Base-by-base conservation (phyloP, 2,329 filamentous ascomycete species). In the Fusarium acutatum region DNA sequence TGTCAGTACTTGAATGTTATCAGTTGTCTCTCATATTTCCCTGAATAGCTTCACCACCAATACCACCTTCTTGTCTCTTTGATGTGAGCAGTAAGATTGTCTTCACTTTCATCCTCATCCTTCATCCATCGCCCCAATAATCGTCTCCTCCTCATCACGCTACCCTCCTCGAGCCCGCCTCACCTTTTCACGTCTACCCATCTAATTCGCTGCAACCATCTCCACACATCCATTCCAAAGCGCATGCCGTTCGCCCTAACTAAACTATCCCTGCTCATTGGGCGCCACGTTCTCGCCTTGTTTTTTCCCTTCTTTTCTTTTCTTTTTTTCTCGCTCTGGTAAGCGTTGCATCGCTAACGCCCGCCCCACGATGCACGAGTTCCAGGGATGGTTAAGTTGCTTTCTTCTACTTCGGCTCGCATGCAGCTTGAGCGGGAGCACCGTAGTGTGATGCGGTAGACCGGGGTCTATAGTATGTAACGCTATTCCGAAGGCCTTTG, bases 171-270 rank as follows among this genome's bases (percentile, higher is more conserved):
- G 32, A 72, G 47, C 61, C 57, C 73, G 73, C 69, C 75, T 75
- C 72, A 69, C 70, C 64, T 71, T 75, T 70, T 28, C 11, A 50
- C 10, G 7, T 12, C 30, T 37, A 38, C 30, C 18, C 38, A 28
- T 53, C 14, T 68, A 52, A 71, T 75, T 76, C 43, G 72, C 43
- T 34, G 18, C 47, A 41, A 35, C 38, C 38, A 54, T 70, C 70
- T 60, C 71, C 71, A 67, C 71, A 62, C 67, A 67, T 53, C 62
- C 62, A 61, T 72, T 69, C 61, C 69, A 62, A 49, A 59, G 41
- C 44, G 54, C 63, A 76, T 78, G 73, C 76, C 76, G 77, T 78
- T 78, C 77, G 77, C 77, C 77, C 69, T 75, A 49, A 44, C 60
- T 24, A 60, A 49, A 34, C 12, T 41, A 50, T 60, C 59, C 63